Percentiles rank a stretch among this genome's conserved stretches.
Evolutionary conservation across 257 asterid species (phyloP).

Genomic region (Euphrasia confusa): DNA sequence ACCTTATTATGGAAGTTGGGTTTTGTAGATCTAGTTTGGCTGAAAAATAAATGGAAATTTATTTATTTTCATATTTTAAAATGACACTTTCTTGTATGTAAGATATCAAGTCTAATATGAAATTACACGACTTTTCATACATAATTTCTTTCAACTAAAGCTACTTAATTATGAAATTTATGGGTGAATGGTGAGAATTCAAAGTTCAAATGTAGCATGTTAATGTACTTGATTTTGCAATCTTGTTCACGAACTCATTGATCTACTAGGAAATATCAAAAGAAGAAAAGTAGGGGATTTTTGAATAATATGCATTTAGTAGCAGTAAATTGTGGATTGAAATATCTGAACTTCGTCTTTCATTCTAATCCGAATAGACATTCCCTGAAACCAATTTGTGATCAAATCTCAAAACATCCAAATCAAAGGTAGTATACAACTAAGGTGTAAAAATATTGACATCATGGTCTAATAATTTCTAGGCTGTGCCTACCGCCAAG

Average conservation of each 20-base stretch:
- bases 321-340: background rate
- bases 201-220: slow-evolving; percentile 1
- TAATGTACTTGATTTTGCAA: slow-evolving; percentile 9
- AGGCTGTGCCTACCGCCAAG: slow-evolving; percentile 85
- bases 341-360: too few relatives aligned
- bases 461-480: background rate
- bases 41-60: background rate
- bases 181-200: background rate
- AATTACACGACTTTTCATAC: background rate
- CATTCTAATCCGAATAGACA: background rate
- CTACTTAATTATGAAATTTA: background rate
- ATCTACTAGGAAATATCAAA: background rate
- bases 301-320: background rate
- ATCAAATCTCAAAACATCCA: background rate
- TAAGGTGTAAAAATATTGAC: slow-evolving; percentile 1
- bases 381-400: slow-evolving; percentile 12
- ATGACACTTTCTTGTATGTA: background rate
- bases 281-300: background rate
- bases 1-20: slow-evolving; percentile 21
- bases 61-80: background rate
- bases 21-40: slow-evolving; percentile 3
- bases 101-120: slow-evolving; percentile 1
- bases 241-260: background rate
- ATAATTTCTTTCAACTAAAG: slow-evolving; percentile 1
- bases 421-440: background rate